Base-by-base conservation (phyloP, 2,329 filamentous ascomycete genomes). In the Hymenoscyphus salicellus region DNA sequence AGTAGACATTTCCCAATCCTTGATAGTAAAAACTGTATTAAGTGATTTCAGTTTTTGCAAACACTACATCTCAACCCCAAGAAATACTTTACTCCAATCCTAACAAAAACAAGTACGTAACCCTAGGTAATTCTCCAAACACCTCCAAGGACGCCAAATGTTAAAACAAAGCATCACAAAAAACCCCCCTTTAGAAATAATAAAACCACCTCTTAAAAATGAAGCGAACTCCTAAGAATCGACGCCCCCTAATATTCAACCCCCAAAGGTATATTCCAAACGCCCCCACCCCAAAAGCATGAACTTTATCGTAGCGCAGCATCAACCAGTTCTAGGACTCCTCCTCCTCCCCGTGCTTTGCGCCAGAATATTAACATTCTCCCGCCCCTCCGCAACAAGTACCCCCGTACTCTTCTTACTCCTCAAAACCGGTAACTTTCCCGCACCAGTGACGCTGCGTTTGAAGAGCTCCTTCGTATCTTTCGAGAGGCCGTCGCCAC, bases 311-410 rank as follows among this genome's bases (percentile, higher is more conserved):
- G 5, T 43, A 17, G 7, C 41, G 3, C 17, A 10, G 5, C 43
- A 52, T 26, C 23, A 52, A 14, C 46, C 55, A 2, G 60, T 73
- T 36, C 73, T 69, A 11, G 72, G 72, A 59, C 72, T 75, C 43
- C 74, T 70, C 36, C 73, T 71, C 60, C 74, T 69, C 4, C 72
- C 74, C 16, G 70, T 73, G 58, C 73, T 73, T 46, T 72, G 63
- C 28, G 65, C 62, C n/a, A 66, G 55, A n/a, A 69, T 61, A 56
- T 64, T 68, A 6, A 65, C 64, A 66, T 82, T 82, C 68, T 82
- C 80, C 55, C 79, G 76, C 2, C 80, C 80, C 62, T 80, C 79
- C 64, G 78, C 72, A 61, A 77, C 75, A n/a, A 77, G 72, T 23
- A 76, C 72, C 71, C 75, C 76, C 32, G 71, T 32, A 26, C n/a